Evolutionary conservation across 78 protist species (phyloP), one percentile per base, ranked within the genome.

Genomic region (Polysphondylium violaceum): DNA sequence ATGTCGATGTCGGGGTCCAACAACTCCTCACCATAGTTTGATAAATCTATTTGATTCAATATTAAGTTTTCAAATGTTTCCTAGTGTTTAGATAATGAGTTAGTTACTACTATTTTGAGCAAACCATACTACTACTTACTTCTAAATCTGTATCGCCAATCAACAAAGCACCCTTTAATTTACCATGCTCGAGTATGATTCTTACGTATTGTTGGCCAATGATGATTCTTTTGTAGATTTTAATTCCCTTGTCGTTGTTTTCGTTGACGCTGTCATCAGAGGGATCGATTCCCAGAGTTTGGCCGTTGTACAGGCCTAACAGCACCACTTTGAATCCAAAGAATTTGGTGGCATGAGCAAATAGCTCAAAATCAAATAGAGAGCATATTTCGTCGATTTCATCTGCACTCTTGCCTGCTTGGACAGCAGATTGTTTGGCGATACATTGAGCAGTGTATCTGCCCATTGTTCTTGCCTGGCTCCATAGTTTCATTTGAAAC

Each of bases 331-430:
- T 83, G 1, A 83, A 25, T n/a, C 65, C 65, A 69, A 83, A 83
- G 63, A 83, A 83, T 69, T 74, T 51, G 21, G 91, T 83, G n/a
- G 65, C 79, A 58, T 83, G 91, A 3, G 91, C 91, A 83, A 83
- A 83, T 12, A 83, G 33, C 41, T 83, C 91, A 56, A 83, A 83
- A 59, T 83, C 91, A 56, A 83, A 83, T 19, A 12, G 16, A 44
- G 91, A 69, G 14, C 67, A 53, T 11, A 83, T 83, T n/a, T 59
- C 61, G 23, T 83, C 79, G 0, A 59, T n/a, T 12, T 43, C 43
- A 29, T 59, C 43, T 11, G 29, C 29, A 9, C n/a, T 35, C 7
- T n/a, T 6, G 14, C 40, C 35, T 23, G 16, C n/a, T 36, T 55
- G 19, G 16, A 58, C 65, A 3, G 11, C 3, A 0, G 79, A 43